Percentiles rank a stretch among this genome's conserved stretches.
Conservation (phyloP, 176 grass and related monocot species). For the Stipa capillata region DNA sequence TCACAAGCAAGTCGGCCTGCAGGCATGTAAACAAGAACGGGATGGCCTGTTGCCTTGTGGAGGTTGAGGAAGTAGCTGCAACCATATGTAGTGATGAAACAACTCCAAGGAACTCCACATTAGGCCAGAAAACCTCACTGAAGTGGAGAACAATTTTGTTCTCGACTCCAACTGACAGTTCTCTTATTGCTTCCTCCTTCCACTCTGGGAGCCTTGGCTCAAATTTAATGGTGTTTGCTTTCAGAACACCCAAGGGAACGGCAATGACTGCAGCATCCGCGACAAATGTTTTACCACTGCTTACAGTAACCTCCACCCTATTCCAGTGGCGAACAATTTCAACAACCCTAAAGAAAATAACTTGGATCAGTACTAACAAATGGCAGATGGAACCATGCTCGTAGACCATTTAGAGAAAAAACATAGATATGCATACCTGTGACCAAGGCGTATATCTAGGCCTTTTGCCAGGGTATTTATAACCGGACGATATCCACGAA, state of each 20-base stretch:
- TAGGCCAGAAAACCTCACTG: slow-evolving; percentile 93
- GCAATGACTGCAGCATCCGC: slow-evolving; percentile 77
- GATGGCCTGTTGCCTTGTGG: slow-evolving; percentile 87
- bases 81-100: slow-evolving; percentile 81
- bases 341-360: slow-evolving; percentile 53
- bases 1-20: slow-evolving; percentile 83
- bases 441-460: slow-evolving; percentile 75
- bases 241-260: slow-evolving; percentile 80
- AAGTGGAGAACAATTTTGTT: slow-evolving; percentile 98
- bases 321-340: slow-evolving; percentile 77
- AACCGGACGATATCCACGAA: slow-evolving; percentile 89
- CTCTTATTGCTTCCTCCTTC: slow-evolving; percentile 87
- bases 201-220: slow-evolving; percentile 77
- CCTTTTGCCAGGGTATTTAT: slow-evolving; percentile 97
- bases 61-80: slow-evolving; percentile 99
- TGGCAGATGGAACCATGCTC: not conserved
- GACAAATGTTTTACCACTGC: slow-evolving; percentile 76
- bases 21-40: slow-evolving; percentile 98
- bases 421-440: slow-evolving; percentile 41
- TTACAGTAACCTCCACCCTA: slow-evolving; percentile 84
- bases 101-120: slow-evolving; percentile 93
- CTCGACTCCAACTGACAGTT: slow-evolving; percentile 72
- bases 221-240: slow-evolving; percentile 73
- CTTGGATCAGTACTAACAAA: slow-evolving; percentile 21
- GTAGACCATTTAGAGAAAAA: not conserved